Evolutionary conservation across 2,329 filamentous ascomycete genomes (phyloP).

Genomic region (Hansfordia pulvinata): DNA sequence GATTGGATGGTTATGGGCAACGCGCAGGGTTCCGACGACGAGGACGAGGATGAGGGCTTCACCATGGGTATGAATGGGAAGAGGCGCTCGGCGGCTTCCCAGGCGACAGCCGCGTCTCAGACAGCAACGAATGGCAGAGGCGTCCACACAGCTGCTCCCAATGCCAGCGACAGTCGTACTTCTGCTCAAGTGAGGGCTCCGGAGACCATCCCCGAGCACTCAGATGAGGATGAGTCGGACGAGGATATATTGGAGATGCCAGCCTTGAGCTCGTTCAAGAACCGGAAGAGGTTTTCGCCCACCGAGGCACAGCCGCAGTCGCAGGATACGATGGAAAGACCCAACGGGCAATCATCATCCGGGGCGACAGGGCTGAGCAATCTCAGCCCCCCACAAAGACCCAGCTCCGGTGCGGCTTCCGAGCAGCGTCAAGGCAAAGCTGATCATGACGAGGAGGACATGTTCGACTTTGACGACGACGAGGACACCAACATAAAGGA

Average conservation of each 20-base stretch:
- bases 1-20: conserved; percentile 34
- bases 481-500: conserved; percentile 3
- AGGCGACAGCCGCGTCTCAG: no score
- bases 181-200: no score
- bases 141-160: no score
- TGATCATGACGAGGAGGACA: conserved; percentile 20
- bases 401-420: conserved; percentile 2
- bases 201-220: no score
- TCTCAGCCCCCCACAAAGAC: no score
- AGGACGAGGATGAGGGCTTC: conserved; percentile 16
- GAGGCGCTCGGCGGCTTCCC: conserved; percentile 4
- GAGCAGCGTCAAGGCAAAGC: conserved; percentile 5
- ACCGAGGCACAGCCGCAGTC: no score
- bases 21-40: conserved; percentile 12
- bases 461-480: conserved; percentile 32
- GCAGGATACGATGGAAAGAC: no score
- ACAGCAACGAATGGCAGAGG: conserved; percentile 1
- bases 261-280: conserved; percentile 12
- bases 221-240: no score
- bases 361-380: no score
- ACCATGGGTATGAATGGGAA: conserved; percentile 10
- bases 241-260: conserved; percentile 15
- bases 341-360: no score
- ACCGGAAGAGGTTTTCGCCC: conserved; percentile 13
- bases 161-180: no score